These are phyloP conservation scores for Megacollybia platyphylla DNA, from an alignment of 1,284 basidiomycete genomes.

Conservation along the genomic window DNA sequence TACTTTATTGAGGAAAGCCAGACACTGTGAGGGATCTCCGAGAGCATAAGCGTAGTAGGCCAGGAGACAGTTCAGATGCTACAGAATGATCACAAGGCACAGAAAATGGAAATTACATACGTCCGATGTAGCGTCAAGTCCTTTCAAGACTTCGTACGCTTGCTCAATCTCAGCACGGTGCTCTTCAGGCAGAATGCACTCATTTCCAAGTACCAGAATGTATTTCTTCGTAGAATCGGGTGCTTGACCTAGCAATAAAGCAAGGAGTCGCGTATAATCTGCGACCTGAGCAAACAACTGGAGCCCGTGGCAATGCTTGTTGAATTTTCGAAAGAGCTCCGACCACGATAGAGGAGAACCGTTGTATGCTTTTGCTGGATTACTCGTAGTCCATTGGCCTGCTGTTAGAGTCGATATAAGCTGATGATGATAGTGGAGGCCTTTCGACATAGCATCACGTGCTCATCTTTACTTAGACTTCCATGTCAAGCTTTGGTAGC, in stretches of 20 bases:
- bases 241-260: conserved; percentile 41
- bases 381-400: conserved; percentile 49
- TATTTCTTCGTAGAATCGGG: conserved; percentile 28
- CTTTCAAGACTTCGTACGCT: conserved; percentile 39
- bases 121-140: conserved; percentile 37
- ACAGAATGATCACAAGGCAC: conserved; percentile 2
- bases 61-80: conserved; percentile 51
- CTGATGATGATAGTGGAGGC: conserved; percentile 58
- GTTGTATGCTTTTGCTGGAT: conserved; percentile 53
- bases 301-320: conserved; percentile 66
- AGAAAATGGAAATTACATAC: conserved; percentile 25
- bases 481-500: conserved; percentile 32
- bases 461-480: too few relatives aligned
- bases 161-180: conserved; percentile 35
- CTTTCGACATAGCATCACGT: not conserved
- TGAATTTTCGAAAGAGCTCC: conserved; percentile 78
- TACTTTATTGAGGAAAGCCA: conserved; percentile 43
- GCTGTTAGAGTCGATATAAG: conserved; percentile 53
- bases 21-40: conserved; percentile 48
- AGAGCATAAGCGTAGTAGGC: conserved; percentile 74
- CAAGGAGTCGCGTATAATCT: conserved; percentile 52
- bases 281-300: conserved; percentile 54
- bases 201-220: conserved; percentile 33
- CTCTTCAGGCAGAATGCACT: conserved; percentile 43
- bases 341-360: conserved; percentile 57